These are phyloP conservation scores for Nothophytophthora sp. DNA, from an alignment of 352 stramenopile genomes.

Conservation along the genomic window DNA sequence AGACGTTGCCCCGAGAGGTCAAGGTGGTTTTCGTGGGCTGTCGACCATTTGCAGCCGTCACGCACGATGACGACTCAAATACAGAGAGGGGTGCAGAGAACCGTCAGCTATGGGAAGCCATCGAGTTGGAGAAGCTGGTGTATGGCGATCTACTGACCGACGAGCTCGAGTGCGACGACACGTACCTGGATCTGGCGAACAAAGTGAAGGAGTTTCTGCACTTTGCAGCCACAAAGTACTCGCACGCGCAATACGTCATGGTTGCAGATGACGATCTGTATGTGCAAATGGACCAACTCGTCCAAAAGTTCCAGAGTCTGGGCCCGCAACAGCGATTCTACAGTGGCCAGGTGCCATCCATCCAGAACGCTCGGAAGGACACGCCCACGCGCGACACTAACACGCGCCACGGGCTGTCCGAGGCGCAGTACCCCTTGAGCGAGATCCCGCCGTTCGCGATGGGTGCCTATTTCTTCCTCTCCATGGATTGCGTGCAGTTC, in stretches of 20 bases:
- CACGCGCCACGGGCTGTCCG: constrained; percentile 31
- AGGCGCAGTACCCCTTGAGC: constrained; percentile 29
- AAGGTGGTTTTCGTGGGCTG: constrained; percentile 44
- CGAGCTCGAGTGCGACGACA: constrained; percentile 41
- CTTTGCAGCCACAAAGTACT: constrained; percentile 11
- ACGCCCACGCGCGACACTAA: constrained; percentile 12
- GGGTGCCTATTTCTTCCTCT: constrained; percentile 51
- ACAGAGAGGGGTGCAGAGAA: not conserved
- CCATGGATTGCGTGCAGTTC: constrained; percentile 43
- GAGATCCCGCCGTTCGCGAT: constrained; percentile 37
- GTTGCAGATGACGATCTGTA: constrained; percentile 65
- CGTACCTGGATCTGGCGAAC: constrained; percentile 29
- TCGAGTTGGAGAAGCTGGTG: constrained; percentile 28
- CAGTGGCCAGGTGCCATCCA: constrained; percentile 39
- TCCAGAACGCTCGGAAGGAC: constrained; percentile 22
- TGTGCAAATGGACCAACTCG: constrained; percentile 30
- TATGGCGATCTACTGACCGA: constrained; percentile 42
- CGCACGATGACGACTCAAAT: not conserved
- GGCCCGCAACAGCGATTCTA: constrained; percentile 16
- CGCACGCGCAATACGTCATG: constrained; percentile 43
- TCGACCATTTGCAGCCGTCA: constrained; percentile 4
- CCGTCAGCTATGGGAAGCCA: constrained; percentile 4
- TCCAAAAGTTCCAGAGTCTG: constrained; percentile 7
- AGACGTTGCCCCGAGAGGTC: constrained; percentile 10
- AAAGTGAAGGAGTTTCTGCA: constrained; percentile 45